Base-by-base conservation (phyloP, 2,329 filamentous ascomycete species). In the Alternaria metachromatica region DNA sequence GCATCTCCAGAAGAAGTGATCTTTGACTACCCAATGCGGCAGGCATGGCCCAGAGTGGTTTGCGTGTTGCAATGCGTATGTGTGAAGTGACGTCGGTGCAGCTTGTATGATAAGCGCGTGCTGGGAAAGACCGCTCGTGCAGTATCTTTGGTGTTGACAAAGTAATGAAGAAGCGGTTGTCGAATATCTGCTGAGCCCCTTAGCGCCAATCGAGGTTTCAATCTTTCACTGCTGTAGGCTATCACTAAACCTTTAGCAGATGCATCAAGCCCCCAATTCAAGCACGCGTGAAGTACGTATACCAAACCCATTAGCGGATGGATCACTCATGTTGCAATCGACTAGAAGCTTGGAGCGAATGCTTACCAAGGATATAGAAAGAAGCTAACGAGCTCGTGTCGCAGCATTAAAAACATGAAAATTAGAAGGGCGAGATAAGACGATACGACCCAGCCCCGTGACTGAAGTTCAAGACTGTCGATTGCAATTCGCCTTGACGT, bases 361-460 rank as follows among this genome's bases (percentile, higher is more conserved):
- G 5, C 4, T 3, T n/a, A 9, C 9, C 15, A 37, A 9, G 4
- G 8, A n/a, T 5, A 8, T 37, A n/a, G 15, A 37, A 7, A n/a
- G 0, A 5, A 37, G 33, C 15, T 9, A 9, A 37, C 7, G 33
- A 7, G 33, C 33, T 7, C 15, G 33, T 37, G 4, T 37, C 4
- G 13, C 7, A n/a, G 33, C 33, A n/a, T 3, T 15, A 37, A 9
- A 15, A 5, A 8, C 0, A 37, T 15, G 30, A 0, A 8, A 9
- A 37, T n/a, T 5, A 5, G 33, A 37, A 37, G 33, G 7, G 0
- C 2, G 0, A 9, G 0, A 9, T 1, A 7, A 37, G 13, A 37
- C 2, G 33, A 9, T 3, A n/a, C 4, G 7, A 9, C 7, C 8
- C 33, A 9, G 33, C 7, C 2, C 33, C 7, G 7, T n/a, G 7